These are phyloP conservation scores for Yamadazyma triangularis DNA, from an alignment of 1,139 yeast genomes.

Conservation along the genomic window DNA sequence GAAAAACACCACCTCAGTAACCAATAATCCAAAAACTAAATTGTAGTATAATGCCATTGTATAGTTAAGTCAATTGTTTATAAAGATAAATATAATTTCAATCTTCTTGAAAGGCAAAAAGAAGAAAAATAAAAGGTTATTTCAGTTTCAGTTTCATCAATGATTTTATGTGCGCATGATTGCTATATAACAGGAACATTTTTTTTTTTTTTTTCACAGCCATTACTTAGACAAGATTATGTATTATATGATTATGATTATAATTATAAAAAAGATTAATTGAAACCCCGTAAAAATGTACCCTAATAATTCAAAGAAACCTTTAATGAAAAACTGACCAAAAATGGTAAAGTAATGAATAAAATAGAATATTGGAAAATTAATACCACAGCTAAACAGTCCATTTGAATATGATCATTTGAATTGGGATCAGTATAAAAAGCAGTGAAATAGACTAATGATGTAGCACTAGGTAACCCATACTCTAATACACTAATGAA, in stretches of 20 bases:
- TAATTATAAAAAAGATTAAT: too few species aligned
- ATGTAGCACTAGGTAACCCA: slow-evolving; percentile 84
- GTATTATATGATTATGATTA: too few species aligned
- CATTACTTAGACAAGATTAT: too few species aligned
- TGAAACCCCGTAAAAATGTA: too few species aligned
- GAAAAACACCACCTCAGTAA: slow-evolving; percentile 78
- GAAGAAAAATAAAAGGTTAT: too few species aligned
- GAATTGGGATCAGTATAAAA: slow-evolving; percentile 66
- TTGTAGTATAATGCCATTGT: slow-evolving; percentile 71
- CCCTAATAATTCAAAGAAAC: slow-evolving; percentile 30
- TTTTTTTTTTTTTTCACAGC: too few species aligned
- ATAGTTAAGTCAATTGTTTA: slow-evolving; percentile 3
- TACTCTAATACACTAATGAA: slow-evolving; percentile 73
- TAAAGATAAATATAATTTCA: too few species aligned
- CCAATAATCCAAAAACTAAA: slow-evolving; percentile 69
- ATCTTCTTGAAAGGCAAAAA: too few species aligned
- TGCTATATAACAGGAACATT: too few species aligned
- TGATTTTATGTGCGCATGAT: too few species aligned
- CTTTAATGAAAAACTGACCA: slow-evolving; percentile 54
- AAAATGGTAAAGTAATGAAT: slow-evolving; percentile 60
- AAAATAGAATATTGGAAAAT: slow-evolving; percentile 64
- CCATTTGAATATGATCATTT: slow-evolving; percentile 69
- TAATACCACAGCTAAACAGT: slow-evolving; percentile 70
- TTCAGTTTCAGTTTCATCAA: too few species aligned
- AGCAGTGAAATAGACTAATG: slow-evolving; percentile 79